These are phyloP conservation scores for Neoboletus magnificus DNA, from an alignment of 768 basidiomycete genomes.

Conservation along the genomic window DNA sequence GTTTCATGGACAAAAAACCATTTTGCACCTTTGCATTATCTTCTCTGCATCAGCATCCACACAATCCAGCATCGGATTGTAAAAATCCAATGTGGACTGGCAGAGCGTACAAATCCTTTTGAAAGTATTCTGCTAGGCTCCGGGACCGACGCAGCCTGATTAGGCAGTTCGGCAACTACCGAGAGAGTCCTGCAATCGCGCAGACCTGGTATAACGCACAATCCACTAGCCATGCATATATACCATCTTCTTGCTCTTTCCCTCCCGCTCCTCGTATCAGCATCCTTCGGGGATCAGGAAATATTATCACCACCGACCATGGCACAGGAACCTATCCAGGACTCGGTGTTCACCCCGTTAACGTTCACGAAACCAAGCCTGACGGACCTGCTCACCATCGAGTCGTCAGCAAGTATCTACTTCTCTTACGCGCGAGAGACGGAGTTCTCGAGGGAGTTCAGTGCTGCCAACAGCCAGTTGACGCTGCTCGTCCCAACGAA, in stretches of 20 bases:
- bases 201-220: too few species aligned
- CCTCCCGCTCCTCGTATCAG: slow-evolving; percentile 31
- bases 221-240: slow-evolving; percentile 15
- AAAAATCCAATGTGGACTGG: too few species aligned
- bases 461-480: slow-evolving; percentile 24
- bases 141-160: neutral
- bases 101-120: neutral
- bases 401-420: slow-evolving; percentile 74
- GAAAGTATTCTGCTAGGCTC: neutral
- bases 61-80: neutral
- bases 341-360: slow-evolving; percentile 32
- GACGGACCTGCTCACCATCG: slow-evolving; percentile 76
- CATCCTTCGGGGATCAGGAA: slow-evolving; percentile 29
- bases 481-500: slow-evolving; percentile 85
- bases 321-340: slow-evolving; percentile 5
- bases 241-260: slow-evolving; percentile 23
- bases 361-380: slow-evolving; percentile 53
- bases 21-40: neutral
- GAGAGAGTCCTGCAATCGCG: neutral
- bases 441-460: slow-evolving; percentile 52
- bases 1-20: neutral
- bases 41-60: neutral
- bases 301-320: slow-evolving; percentile 19
- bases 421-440: slow-evolving; percentile 79
- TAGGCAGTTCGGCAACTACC: slow-evolving; percentile 5